Percentiles rank a stretch among this genome's conserved stretches.
Conservation (phyloP, 2,329 filamentous ascomycete species). For the Cladorrhinum sp. region DNA sequence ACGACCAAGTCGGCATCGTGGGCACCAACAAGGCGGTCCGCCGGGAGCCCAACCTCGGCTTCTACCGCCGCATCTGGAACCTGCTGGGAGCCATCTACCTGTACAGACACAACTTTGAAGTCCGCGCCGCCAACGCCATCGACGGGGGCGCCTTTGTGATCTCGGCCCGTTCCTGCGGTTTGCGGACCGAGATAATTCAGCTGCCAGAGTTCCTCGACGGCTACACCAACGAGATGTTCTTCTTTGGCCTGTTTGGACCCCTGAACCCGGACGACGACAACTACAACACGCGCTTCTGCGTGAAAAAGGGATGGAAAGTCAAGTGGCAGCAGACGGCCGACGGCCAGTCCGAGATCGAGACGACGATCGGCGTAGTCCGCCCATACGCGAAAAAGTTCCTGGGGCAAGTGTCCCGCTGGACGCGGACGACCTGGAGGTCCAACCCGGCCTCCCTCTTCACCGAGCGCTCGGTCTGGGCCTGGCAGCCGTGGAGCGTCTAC, state of each 20-base stretch:
- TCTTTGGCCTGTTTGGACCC: slow-evolving; percentile 41
- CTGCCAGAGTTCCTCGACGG: slow-evolving; percentile 39
- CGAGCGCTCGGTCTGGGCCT: slow-evolving; percentile 37
- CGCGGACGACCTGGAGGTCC: slow-evolving; percentile 55
- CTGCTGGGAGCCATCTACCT: slow-evolving; percentile 58
- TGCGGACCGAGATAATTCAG: slow-evolving; percentile 49
- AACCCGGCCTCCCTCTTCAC: slow-evolving; percentile 48
- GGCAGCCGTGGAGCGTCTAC: slow-evolving; percentile 52
- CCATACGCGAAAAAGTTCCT: slow-evolving; percentile 41
- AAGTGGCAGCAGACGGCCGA: slow-evolving; percentile 51
- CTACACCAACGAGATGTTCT: slow-evolving; percentile 51
- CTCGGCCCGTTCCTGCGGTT: slow-evolving; percentile 52
- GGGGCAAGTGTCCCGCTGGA: slow-evolving; percentile 55
- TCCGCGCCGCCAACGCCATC: slow-evolving; percentile 51
- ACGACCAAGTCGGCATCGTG: slow-evolving; percentile 49
- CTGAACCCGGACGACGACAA: slow-evolving; percentile 60
- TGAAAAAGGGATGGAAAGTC: slow-evolving; percentile 49
- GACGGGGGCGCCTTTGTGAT: slow-evolving; percentile 59
- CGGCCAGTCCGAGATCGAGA: slow-evolving; percentile 42
- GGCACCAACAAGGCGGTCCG: slow-evolving; percentile 54
- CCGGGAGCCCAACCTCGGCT: slow-evolving; percentile 12
- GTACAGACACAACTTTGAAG: slow-evolving; percentile 61
- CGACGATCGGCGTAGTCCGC: slow-evolving; percentile 45
- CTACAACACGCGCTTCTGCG: slow-evolving; percentile 54
- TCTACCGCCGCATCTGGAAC: slow-evolving; percentile 44